Evolutionary conservation across 2,329 filamentous ascomycete species (phyloP).

Genomic region (Clarireedia monteithiana): DNA sequence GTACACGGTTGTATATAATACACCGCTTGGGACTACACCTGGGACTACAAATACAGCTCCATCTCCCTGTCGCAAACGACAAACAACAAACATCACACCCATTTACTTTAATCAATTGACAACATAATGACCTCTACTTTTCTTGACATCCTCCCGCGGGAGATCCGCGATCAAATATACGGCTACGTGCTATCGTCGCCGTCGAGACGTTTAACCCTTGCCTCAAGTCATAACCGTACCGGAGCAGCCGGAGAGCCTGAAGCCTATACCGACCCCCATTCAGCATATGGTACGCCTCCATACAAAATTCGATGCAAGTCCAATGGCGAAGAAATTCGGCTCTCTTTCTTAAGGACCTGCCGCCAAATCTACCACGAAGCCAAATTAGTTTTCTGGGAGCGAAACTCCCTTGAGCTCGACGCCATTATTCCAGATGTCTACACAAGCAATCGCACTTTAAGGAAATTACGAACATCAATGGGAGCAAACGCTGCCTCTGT

Average conservation of each 20-base stretch:
- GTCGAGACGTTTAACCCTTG: not conserved
- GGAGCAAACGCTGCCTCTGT: not conserved
- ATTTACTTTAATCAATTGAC: not conserved
- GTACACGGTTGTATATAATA: not conserved
- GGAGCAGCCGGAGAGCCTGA: not conserved
- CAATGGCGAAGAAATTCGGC: constrained; percentile 1
- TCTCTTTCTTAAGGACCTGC: constrained; percentile 9
- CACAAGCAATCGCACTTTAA: not conserved
- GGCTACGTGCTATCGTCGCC: constrained; percentile 7
- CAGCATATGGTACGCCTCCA: not conserved
- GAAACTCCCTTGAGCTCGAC: constrained; percentile 6
- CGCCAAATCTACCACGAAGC: constrained; percentile 8
- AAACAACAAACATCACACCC: not conserved
- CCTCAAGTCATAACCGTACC: not conserved
- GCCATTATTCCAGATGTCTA: constrained; percentile 5
- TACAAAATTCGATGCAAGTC: constrained; percentile 5
- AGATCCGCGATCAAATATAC: constrained; percentile 11
- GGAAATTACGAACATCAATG: constrained; percentile 2
- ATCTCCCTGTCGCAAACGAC: not conserved
- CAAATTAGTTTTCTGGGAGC: constrained; percentile 5
- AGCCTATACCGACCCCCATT: not conserved
- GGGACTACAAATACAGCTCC: not conserved
- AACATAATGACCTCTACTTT: constrained; percentile 1
- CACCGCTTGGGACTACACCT: not conserved
- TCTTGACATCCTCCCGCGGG: constrained; percentile 6